These are phyloP conservation scores for Blastobotrys illinoisensis DNA, from an alignment of 1,139 yeast genomes.

Conservation along the genomic window DNA sequence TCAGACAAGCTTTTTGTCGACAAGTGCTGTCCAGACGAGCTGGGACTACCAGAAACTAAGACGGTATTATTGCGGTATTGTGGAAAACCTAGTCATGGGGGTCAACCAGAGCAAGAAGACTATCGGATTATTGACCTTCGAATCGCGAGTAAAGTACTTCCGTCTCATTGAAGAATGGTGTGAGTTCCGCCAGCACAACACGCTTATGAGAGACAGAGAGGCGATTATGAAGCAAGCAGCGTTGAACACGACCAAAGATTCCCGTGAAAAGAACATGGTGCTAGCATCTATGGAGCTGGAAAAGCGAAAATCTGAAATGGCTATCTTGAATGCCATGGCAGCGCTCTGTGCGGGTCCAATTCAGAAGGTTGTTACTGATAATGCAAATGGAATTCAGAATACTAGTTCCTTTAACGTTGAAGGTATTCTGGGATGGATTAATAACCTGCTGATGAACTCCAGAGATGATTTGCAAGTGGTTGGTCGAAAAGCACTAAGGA, in stretches of 20 bases:
- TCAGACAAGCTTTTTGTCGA: slow-evolving; percentile 57
- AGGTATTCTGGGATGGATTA: slow-evolving; percentile 72
- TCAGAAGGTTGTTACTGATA: not conserved
- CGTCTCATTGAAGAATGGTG: slow-evolving; percentile 90
- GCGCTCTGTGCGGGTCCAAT: slow-evolving; percentile 51
- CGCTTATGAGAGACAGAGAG: slow-evolving; percentile 63
- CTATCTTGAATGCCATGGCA: slow-evolving; percentile 82
- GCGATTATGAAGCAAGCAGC: slow-evolving; percentile 45
- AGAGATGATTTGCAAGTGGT: slow-evolving; percentile 55
- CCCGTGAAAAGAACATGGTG: slow-evolving; percentile 38
- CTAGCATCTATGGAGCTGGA: slow-evolving; percentile 83
- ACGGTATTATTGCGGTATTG: slow-evolving; percentile 70
- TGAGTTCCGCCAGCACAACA: slow-evolving; percentile 68
- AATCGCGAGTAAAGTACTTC: slow-evolving; percentile 79
- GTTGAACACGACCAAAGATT: slow-evolving; percentile 24
- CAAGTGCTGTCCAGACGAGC: slow-evolving; percentile 54
- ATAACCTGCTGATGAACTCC: slow-evolving; percentile 55
- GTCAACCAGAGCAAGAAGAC: slow-evolving; percentile 34
- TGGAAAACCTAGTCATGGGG: slow-evolving; percentile 63
- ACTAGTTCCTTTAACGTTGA: slow-evolving; percentile 63
- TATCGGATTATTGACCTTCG: slow-evolving; percentile 65
- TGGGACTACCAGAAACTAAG: slow-evolving; percentile 73
- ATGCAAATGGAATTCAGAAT: slow-evolving; percentile 1
- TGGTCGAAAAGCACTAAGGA: slow-evolving; percentile 69
- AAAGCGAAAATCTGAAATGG: slow-evolving; percentile 59